Conservation (phyloP, 352 stramenopile genomes). For the Phytophthora constricta region DNA sequence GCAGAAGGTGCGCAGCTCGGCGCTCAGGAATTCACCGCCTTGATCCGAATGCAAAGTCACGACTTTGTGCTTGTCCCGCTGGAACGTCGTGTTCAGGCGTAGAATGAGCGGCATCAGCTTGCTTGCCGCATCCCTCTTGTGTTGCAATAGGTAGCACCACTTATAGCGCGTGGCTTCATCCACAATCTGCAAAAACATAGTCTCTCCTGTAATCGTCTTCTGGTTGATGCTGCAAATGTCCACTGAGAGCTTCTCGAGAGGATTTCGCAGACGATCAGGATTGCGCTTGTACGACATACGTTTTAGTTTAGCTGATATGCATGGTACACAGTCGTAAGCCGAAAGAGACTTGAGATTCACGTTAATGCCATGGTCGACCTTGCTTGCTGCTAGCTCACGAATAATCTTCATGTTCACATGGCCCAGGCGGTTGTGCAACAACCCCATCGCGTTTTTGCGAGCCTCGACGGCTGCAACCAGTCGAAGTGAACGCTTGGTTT, state of each 20-base stretch:
- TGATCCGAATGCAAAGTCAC: too few species aligned
- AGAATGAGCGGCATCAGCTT: too few species aligned
- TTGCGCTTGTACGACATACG: too few species aligned
- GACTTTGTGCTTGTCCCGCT: too few species aligned
- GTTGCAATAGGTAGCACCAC: constrained; percentile 27
- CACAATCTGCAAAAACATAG: constrained; percentile 21
- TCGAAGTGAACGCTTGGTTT: neutral
- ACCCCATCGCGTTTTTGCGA: constrained; percentile 15
- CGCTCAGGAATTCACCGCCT: too few species aligned
- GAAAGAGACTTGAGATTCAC: constrained; percentile 9
- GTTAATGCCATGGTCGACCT: constrained; percentile 24
- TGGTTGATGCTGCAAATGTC: constrained; percentile 13
- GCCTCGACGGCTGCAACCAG: too few species aligned
- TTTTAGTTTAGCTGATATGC: too few species aligned
- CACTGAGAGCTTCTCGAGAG: constrained; percentile 9
- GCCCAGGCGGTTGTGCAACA: constrained; percentile 15
- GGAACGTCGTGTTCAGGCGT: too few species aligned
- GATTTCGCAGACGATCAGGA: neutral
- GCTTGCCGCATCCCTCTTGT: too few species aligned
- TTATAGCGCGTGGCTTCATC: constrained; percentile 31
- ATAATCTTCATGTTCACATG: constrained; percentile 20
- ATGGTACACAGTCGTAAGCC: too few species aligned
- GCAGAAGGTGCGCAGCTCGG: too few species aligned
- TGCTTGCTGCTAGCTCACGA: neutral
- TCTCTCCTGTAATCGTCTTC: constrained; percentile 3